phyloP scores from a whole-genome alignment of 768 basidiomycete species.

The Naganishia friedmannii region DNA sequence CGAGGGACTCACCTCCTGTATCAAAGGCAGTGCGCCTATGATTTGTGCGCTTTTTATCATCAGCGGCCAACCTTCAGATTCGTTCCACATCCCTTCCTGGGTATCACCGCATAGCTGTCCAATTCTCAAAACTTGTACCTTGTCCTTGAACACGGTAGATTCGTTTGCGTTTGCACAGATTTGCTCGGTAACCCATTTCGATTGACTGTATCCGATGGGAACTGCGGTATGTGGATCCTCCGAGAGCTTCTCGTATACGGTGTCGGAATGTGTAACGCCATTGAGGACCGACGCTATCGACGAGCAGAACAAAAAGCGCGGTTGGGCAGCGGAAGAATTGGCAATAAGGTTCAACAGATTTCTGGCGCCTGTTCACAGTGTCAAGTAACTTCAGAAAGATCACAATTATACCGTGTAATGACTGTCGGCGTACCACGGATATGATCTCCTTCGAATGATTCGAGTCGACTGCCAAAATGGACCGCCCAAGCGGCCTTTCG shows the following conservation, averaged over 20 bases:
- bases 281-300: conserved; percentile 47
- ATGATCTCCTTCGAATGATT: conserved; percentile 42
- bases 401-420: neutral
- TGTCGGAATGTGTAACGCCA: neutral
- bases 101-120: conserved; percentile 52
- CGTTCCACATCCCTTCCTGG: conserved; percentile 46
- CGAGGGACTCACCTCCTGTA: conserved; percentile 40
- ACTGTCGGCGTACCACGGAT: conserved; percentile 38
- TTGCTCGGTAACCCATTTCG: conserved; percentile 50
- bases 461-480: conserved; percentile 45
- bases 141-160: conserved; percentile 14
- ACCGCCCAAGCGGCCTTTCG: conserved; percentile 50
- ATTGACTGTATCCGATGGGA: conserved; percentile 49
- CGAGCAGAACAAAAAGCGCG: conserved; percentile 47
- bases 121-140: conserved; percentile 40
- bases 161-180: conserved; percentile 39
- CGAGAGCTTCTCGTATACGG: conserved; percentile 37
- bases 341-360: conserved; percentile 36
- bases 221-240: conserved; percentile 42
- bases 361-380: conserved; percentile 33
- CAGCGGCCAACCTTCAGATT: conserved; percentile 51
- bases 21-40: conserved; percentile 41
- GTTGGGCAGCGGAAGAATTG: conserved; percentile 7
- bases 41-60: conserved; percentile 43
- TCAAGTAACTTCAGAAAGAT: neutral